A percentile compares a stretch with the other conserved stretches of the same genome.
Evolutionary conservation across 352 stramenopile genomes (phyloP).

Genomic region (Pythium periplocum): DNA sequence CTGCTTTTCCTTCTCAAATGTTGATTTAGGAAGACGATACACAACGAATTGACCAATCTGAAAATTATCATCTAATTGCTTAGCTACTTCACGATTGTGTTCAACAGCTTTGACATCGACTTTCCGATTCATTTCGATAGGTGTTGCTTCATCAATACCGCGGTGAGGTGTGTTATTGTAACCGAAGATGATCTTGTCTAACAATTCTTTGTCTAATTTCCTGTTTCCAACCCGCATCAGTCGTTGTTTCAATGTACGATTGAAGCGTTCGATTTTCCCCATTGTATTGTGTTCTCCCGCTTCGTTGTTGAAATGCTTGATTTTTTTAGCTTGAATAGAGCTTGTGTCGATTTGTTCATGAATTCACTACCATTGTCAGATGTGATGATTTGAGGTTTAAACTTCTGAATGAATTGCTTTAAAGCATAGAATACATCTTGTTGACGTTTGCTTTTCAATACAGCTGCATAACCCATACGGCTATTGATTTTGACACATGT

Average conservation of each 20-base stretch:
- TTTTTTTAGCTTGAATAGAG: slow-evolving; percentile 22
- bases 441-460: slow-evolving; percentile 29
- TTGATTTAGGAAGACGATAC: slow-evolving; percentile 5
- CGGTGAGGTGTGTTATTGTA: slow-evolving; percentile 36
- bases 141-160: slow-evolving; percentile 14
- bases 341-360: slow-evolving; percentile 21
- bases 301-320: slow-evolving; percentile 37
- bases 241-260: slow-evolving; percentile 28
- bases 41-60: slow-evolving; percentile 2
- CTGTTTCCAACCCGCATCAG: slow-evolving; percentile 18
- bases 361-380: slow-evolving; percentile 34
- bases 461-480: slow-evolving; percentile 29
- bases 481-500: slow-evolving; percentile 34
- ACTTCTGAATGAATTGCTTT: slow-evolving; percentile 16
- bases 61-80: not conserved
- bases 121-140: slow-evolving; percentile 21
- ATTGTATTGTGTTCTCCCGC: slow-evolving; percentile 28
- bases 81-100: slow-evolving; percentile 16
- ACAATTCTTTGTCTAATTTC: slow-evolving; percentile 10
- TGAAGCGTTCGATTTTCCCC: slow-evolving; percentile 43
- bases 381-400: slow-evolving; percentile 25
- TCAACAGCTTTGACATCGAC: slow-evolving; percentile 12
- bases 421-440: slow-evolving; percentile 22
- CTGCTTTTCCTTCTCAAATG: slow-evolving; percentile 2
- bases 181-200: slow-evolving; percentile 26